Evolutionary conservation across 352 stramenopile species (phyloP), one percentile per base, ranked within the genome.

Genomic region (Phytophthora citricola): DNA sequence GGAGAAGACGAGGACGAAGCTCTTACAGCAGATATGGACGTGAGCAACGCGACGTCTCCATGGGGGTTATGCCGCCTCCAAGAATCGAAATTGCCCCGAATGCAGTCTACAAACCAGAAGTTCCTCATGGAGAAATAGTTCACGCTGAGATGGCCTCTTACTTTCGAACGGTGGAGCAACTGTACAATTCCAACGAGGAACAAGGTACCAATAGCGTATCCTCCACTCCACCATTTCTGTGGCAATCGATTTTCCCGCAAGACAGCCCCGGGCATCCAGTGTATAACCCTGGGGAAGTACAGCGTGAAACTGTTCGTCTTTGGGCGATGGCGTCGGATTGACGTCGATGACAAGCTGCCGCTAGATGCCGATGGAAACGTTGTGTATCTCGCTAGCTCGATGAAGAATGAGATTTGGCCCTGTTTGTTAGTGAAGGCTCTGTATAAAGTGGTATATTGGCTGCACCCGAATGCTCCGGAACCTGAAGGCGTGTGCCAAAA

Each of bases 221-320:
- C 22, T 41, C 49, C 2, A n/a, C 54, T 22, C 11, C 34, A 6
- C 77, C 76, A 17, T 92, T 89, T 66, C 51, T 92, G 24, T 95
- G 85, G 87, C 78, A 84, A 44, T 69, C 81, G 0, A 93, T 95
- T 49, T 89, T 89, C 36, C 87, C 87, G 0, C 85, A 95, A 63
- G 81, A 91, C 26, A 63, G 59, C 1, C 47, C 48, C 0, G 68
- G 78, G 0, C 49, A 81, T 0, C 87, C 87, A 0, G 50, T 87
- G 0, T 91, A 91, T 57, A 93, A 90, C 43, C 62, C 82, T 1
- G 79, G 78, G 83, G 10, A 92, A 91, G 44, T 95, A 94, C 60
- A 77, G 75, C 6, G 81, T 95, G 15, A 84, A 84, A 39, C 51
- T 94, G 2, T 94, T 89, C 27, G 67, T 92, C 14, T 68, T 85